A percentile compares a stretch with the other conserved stretches of the same genome.
Conservation (phyloP, 176 grass and related monocot genomes). For the Zoysia japonica region DNA sequence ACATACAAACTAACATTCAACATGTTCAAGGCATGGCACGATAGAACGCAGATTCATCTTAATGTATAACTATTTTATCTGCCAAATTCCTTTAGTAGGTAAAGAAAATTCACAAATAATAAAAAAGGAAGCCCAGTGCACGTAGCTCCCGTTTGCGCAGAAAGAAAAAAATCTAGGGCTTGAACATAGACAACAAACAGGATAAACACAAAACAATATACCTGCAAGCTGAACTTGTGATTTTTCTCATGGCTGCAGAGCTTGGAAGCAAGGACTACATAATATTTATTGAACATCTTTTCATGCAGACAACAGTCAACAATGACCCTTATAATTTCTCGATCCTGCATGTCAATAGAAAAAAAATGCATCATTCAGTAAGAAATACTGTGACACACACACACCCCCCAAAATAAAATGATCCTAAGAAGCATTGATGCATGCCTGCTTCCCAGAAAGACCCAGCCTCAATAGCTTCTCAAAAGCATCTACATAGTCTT, state of each 20-base stretch:
- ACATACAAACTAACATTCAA: neutral
- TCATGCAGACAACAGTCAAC: slow-evolving; percentile 96
- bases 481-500: slow-evolving; percentile 95
- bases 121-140: neutral
- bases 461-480: slow-evolving; percentile 93
- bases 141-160: too few species aligned
- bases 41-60: neutral
- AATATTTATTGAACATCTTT: slow-evolving; percentile 98
- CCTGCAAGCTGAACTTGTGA: slow-evolving; percentile 94
- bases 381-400: slow-evolving; percentile 28
- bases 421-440: neutral
- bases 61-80: neutral
- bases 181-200: slow-evolving; percentile 14
- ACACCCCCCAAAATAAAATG: neutral
- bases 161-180: neutral
- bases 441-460: slow-evolving; percentile 83
- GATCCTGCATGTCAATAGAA: slow-evolving; percentile 54
- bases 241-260: slow-evolving; percentile 92
- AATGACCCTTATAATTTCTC: slow-evolving; percentile 91
- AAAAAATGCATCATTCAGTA: slow-evolving; percentile 16
- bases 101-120: neutral
- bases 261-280: slow-evolving; percentile 75
- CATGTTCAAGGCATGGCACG: neutral
- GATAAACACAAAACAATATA: slow-evolving; percentile 18
- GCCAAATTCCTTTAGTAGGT: neutral